Evolutionary conservation across 2,329 filamentous ascomycete species (phyloP).

Genomic region (Aspergillus latus): DNA sequence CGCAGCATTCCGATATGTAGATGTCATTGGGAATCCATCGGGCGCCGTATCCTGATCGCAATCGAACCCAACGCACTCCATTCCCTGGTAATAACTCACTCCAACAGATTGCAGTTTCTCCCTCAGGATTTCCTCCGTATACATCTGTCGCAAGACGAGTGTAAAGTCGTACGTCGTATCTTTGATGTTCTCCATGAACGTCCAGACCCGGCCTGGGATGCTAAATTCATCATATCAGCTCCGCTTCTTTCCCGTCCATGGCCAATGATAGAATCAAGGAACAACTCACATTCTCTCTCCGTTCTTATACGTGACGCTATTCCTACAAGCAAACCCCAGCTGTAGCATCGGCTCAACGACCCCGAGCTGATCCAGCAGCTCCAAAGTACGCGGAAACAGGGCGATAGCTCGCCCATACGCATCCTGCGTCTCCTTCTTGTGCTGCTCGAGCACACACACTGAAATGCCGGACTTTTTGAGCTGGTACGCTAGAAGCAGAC

Average conservation of each 20-base stretch:
- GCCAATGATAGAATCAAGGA: background rate
- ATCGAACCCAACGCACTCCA: background rate
- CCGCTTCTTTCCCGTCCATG: background rate
- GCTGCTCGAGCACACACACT: constrained; percentile 8
- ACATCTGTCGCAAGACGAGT: constrained; percentile 48
- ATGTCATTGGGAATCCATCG: background rate
- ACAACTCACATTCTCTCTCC: background rate
- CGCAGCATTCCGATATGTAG: background rate
- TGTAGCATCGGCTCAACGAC: constrained; percentile 59
- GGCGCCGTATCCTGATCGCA: background rate
- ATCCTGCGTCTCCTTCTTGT: background rate
- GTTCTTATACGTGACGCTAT: constrained; percentile 20
- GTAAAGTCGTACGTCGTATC: background rate
- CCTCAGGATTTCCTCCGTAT: constrained; percentile 55
- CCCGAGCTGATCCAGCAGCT: constrained; percentile 48
- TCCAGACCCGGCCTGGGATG: constrained; percentile 26
- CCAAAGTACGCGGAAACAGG: constrained; percentile 49
- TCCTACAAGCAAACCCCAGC: constrained; percentile 36
- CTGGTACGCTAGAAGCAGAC: constrained; percentile 12
- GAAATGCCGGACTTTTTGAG: constrained; percentile 7
- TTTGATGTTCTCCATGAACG: constrained; percentile 54
- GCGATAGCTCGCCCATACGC: constrained; percentile 29
- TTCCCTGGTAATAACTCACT: background rate
- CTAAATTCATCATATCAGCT: background rate
- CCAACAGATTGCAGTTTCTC: constrained; percentile 2